Evolutionary conservation across 768 basidiomycete genomes (phyloP).

Genomic region (Tulasnella sp.): DNA sequence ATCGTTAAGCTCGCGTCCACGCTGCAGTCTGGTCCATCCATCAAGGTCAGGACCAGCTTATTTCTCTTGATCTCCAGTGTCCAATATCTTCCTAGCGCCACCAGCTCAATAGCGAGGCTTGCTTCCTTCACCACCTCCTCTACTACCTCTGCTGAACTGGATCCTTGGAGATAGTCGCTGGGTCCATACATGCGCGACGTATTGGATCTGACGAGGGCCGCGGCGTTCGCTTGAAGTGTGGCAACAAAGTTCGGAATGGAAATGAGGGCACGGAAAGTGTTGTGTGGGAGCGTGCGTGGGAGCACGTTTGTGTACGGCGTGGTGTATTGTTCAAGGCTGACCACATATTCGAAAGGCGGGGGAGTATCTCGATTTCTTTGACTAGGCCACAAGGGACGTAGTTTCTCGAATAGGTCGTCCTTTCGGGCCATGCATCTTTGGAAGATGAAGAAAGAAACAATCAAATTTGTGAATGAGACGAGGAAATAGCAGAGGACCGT

Average conservation of each 20-base stretch:
- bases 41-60: background rate
- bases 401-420: too few relatives aligned
- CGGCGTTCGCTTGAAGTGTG: background rate
- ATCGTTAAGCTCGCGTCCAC: conserved; percentile 7
- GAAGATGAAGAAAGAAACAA: too few relatives aligned
- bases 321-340: background rate
- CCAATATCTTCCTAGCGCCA: conserved; percentile 4
- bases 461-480: too few relatives aligned
- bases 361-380: background rate
- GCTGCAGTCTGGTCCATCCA: background rate
- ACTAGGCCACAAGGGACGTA: too few relatives aligned
- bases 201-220: too few relatives aligned
- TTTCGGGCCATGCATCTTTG: conserved; percentile 13
- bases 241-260: conserved; percentile 1
- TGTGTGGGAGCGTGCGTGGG: background rate
- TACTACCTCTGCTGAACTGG: background rate
- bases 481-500: too few relatives aligned
- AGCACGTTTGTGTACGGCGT: too few relatives aligned
- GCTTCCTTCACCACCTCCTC: background rate
- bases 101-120: conserved; percentile 3
- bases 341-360: conserved; percentile 8
- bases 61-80: conserved; percentile 9
- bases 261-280: conserved; percentile 8
- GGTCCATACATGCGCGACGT: too few relatives aligned
- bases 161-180: background rate